phyloP scores from a whole-genome alignment of 1,284 basidiomycete genomes.

The Malassezia sp. region DNA sequence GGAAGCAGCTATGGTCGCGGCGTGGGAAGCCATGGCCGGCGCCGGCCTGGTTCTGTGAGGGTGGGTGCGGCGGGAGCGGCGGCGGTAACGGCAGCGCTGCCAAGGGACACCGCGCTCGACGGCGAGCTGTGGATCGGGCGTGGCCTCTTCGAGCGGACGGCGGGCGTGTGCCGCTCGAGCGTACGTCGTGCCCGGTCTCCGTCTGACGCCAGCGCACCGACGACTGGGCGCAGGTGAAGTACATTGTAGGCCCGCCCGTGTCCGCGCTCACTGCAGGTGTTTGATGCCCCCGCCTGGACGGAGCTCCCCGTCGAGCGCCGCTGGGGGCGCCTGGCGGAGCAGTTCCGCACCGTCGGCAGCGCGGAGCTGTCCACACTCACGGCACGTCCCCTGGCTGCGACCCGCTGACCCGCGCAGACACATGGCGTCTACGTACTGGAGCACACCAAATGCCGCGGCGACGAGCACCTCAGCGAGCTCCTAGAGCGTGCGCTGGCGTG shows the following conservation, averaged over 20 bases:
- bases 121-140: constrained; percentile 50
- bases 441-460: constrained; percentile 51
- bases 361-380: constrained; percentile 16
- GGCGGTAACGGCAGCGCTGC: constrained; percentile 52
- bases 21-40: constrained; percentile 57
- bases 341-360: constrained; percentile 50
- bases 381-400: constrained; percentile 49
- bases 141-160: constrained; percentile 28
- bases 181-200: constrained; percentile 23
- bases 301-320: constrained; percentile 55
- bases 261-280: constrained; percentile 52
- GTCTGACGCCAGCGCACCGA: constrained; percentile 50
- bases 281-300: constrained; percentile 56
- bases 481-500: constrained; percentile 54
- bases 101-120: constrained; percentile 55
- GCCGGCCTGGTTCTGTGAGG: constrained; percentile 56
- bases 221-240: constrained; percentile 56
- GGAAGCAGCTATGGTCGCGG: constrained; percentile 54
- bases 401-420: constrained; percentile 10
- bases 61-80: constrained; percentile 47
- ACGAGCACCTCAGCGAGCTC: constrained; percentile 53
- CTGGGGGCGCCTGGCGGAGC: constrained; percentile 50
- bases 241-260: constrained; percentile 49
- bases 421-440: constrained; percentile 49
- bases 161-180: constrained; percentile 22